Evolutionary conservation across 345 rosid genomes (phyloP).

Genomic region (Pistacia vera): DNA sequence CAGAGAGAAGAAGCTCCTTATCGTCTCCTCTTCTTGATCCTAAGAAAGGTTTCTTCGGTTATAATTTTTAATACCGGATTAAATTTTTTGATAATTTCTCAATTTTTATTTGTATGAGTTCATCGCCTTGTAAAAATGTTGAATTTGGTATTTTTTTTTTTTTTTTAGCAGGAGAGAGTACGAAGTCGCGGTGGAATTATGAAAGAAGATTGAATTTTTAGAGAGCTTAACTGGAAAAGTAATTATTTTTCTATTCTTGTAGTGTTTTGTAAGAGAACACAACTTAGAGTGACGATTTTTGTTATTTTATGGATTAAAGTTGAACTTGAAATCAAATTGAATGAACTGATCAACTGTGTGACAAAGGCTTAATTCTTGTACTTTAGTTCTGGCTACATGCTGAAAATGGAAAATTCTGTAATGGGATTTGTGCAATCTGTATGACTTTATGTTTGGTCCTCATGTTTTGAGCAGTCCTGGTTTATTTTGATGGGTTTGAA

Average conservation of each 20-base stretch:
- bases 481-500: background rate
- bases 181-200: slow-evolving; percentile 57
- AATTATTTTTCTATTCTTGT: slow-evolving; percentile 20
- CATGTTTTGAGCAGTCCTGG: background rate
- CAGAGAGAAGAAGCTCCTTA: slow-evolving; percentile 55
- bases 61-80: background rate
- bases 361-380: background rate
- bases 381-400: background rate
- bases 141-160: slow-evolving; percentile 7
- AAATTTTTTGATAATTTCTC: background rate
- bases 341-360: background rate
- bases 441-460: background rate
- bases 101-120: background rate
- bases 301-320: background rate
- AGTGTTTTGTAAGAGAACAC: background rate
- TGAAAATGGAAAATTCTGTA: background rate
- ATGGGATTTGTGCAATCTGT: background rate
- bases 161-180: slow-evolving; percentile 62
- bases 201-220: slow-evolving; percentile 92
- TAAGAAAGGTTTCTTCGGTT: slow-evolving; percentile 38
- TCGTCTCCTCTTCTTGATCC: slow-evolving; percentile 49
- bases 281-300: background rate
- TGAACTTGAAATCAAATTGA: background rate
- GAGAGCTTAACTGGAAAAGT: slow-evolving; percentile 87
- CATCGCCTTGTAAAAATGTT: background rate